These are phyloP conservation scores for Bassia scoparia DNA, from an alignment of 148 eudicot genomes.

Conservation along the genomic window DNA sequence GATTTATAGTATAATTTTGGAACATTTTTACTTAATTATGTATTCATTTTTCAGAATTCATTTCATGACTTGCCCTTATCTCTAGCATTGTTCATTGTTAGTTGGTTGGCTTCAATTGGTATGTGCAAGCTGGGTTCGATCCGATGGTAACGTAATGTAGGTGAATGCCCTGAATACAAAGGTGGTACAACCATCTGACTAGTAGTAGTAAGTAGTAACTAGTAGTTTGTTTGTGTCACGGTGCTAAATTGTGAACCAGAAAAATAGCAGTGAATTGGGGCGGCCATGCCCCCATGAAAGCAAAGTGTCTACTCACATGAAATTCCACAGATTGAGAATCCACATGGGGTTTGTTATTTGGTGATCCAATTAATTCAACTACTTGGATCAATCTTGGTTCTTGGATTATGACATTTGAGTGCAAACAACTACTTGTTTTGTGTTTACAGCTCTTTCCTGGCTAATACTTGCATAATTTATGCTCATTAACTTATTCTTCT, in stretches of 20 bases:
- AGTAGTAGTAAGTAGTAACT: background rate
- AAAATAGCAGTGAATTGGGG: background rate
- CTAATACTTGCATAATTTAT: background rate
- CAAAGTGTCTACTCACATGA: slow-evolving; percentile 18
- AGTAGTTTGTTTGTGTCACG: background rate
- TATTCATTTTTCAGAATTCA: slow-evolving; percentile 42
- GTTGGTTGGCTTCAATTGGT: too few species aligned
- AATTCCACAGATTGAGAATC: slow-evolving; percentile 20
- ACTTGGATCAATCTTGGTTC: slow-evolving; percentile 9
- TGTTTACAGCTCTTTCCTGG: slow-evolving; percentile 6
- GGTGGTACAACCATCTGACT: background rate
- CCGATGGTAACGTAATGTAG: background rate
- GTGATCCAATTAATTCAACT: slow-evolving; percentile 20
- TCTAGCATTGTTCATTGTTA: background rate
- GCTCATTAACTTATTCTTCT: too few species aligned
- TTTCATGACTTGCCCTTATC: slow-evolving; percentile 23
- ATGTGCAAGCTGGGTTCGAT: too few species aligned
- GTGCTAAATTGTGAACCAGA: slow-evolving; percentile 7
- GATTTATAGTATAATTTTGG: slow-evolving; percentile 48
- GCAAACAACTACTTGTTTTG: background rate
- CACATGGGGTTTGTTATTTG: slow-evolving; percentile 27
- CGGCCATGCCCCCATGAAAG: background rate
- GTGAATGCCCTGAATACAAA: background rate
- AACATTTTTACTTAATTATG: slow-evolving; percentile 39
- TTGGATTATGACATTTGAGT: slow-evolving; percentile 6